A percentile compares a stretch with the other conserved stretches of the same genome.
Conservation (phyloP, 2,329 filamentous ascomycete species). For the Penicillium italicum region DNA sequence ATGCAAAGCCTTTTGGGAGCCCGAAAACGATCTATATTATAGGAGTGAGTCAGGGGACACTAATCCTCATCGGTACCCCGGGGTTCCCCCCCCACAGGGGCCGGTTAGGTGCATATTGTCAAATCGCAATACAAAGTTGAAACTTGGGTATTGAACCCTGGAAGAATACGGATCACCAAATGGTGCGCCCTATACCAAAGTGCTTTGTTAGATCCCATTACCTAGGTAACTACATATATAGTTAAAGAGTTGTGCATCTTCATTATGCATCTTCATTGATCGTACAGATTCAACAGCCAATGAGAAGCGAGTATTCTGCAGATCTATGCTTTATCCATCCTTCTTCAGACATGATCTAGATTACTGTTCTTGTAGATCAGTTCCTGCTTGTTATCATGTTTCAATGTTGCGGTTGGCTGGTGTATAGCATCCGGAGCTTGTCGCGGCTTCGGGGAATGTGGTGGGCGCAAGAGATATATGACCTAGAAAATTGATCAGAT, state of each 20-base stretch:
- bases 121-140: too few species aligned
- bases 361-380: not conserved
- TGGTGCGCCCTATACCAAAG: too few species aligned
- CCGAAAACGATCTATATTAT: not conserved
- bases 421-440: not conserved
- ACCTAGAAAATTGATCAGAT: not conserved
- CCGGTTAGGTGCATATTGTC: too few species aligned
- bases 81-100: not conserved
- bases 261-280: too few species aligned
- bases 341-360: not conserved
- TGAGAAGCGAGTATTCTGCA: too few species aligned
- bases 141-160: too few species aligned
- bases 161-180: too few species aligned
- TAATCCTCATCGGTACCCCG: slow-evolving; percentile 1
- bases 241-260: too few species aligned
- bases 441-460: not conserved
- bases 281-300: too few species aligned
- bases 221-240: too few species aligned
- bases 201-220: too few species aligned
- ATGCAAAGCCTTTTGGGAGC: not conserved
- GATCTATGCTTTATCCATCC: too few species aligned
- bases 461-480: not conserved
- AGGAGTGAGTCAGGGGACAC: not conserved
- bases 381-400: not conserved
- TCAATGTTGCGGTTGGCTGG: not conserved